Percentiles rank a stretch among this genome's conserved stretches.
Conservation (phyloP, 2,329 filamentous ascomycete genomes). For the Talaromyces marneffei region DNA sequence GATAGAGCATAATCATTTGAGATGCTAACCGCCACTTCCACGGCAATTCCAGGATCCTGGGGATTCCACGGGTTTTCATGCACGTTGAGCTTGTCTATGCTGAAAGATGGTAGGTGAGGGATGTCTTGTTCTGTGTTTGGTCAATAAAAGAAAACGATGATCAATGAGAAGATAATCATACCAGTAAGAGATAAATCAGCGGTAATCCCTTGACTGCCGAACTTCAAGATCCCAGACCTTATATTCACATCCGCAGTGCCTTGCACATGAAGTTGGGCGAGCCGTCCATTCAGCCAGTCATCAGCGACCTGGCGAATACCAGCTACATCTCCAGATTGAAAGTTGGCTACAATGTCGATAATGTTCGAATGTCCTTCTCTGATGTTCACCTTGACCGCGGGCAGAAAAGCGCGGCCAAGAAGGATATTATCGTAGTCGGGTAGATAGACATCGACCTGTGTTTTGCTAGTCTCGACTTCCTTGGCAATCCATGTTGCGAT, state of each 20-base stretch:
- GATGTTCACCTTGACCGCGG: constrained; percentile 68
- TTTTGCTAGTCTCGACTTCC: constrained; percentile 67
- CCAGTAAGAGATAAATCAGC: constrained; percentile 77
- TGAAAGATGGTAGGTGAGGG: constrained; percentile 72
- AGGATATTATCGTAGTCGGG: constrained; percentile 75
- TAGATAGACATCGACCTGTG: constrained; percentile 68
- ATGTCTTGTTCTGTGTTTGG: constrained; percentile 51
- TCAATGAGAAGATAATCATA: constrained; percentile 51
- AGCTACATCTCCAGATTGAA: constrained; percentile 69
- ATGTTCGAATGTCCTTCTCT: constrained; percentile 70
- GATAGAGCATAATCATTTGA: constrained; percentile 74
- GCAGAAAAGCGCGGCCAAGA: constrained; percentile 70
- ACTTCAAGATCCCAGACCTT: constrained; percentile 69
- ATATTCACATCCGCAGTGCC: constrained; percentile 68
- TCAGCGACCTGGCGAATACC: constrained; percentile 75
- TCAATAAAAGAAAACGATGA: neutral
- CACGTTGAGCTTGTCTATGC: constrained; percentile 74
- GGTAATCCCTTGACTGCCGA: constrained; percentile 70
- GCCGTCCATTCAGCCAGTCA: constrained; percentile 76
- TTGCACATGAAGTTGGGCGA: constrained; percentile 64
- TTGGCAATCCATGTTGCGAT: constrained; percentile 74
- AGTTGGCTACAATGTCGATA: constrained; percentile 71
- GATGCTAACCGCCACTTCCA: constrained; percentile 67
- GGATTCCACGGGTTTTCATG: constrained; percentile 57
- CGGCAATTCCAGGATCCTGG: constrained; percentile 62